These are phyloP conservation scores for Rhytidiadelphus loreus DNA, from an alignment of 225 moss, liverwort and hornwort genomes.

Conservation along the genomic window DNA sequence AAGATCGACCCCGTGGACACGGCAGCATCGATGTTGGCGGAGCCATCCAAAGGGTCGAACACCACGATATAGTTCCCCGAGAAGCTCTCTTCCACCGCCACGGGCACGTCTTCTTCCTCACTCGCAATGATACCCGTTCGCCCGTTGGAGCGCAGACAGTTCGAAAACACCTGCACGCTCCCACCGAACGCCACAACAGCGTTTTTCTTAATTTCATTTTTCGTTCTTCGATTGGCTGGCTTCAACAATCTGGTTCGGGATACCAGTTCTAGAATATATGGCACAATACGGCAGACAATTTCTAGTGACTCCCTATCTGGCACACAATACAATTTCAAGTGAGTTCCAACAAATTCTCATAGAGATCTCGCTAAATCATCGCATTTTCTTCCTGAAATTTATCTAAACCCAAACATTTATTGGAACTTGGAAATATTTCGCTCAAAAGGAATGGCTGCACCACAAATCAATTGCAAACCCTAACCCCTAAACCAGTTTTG, in stretches of 20 bases:
- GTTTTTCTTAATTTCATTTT: background rate
- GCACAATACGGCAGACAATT: background rate
- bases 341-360: background rate
- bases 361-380: background rate
- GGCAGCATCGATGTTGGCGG: constrained; percentile 92
- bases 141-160: constrained; percentile 76
- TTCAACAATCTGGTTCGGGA: background rate
- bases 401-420: background rate
- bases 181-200: background rate
- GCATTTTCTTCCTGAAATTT: background rate
- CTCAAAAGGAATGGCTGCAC: background rate
- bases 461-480: background rate
- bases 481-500: background rate
- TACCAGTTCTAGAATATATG: background rate
- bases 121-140: constrained; percentile 92
- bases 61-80: constrained; percentile 94
- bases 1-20: constrained; percentile 93
- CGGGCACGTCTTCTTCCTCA: constrained; percentile 88
- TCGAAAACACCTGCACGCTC: constrained; percentile 76
- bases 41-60: constrained; percentile 91
- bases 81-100: constrained; percentile 95
- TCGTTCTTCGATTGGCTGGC: background rate
- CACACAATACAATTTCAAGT: background rate
- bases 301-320: background rate
- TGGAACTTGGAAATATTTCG: background rate